Evolutionary conservation across 768 basidiomycete species (phyloP), one percentile per base, ranked within the genome.

Genomic region (Collybiopsis luxurians): DNA sequence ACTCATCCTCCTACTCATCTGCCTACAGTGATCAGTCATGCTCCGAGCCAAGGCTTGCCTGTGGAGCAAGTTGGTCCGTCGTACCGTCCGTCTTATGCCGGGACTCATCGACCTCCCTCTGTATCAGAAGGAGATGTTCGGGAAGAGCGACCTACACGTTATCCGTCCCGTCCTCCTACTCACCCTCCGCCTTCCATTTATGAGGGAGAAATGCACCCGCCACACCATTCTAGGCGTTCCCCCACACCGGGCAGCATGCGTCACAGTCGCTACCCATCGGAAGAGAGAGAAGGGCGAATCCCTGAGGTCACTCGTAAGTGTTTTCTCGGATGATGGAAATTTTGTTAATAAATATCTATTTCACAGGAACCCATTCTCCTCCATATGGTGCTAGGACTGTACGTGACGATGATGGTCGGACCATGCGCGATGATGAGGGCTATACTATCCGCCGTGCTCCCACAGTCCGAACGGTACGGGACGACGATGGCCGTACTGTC

Each of bases 1-100:
- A 52, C 17, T 47, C 55, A 26, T 57, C 68, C 58, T 39, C 67
- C 69, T 38, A 73, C 72, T 40, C 71, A 65, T 44, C 66, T 66
- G 27, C 67, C 69, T 47, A 69, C 66, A 0, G 11, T 34, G 30
- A 11, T 21, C 4, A 49, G 48, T 23, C 53, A 55, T 24, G 44
- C 36, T 19, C 43, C 54, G 1, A 24, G 17, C 15, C 45, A 55
- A 26, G 13, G 12, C 47, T 6, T 28, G 6, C 53, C 53, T 2
- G 13, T 21, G 3, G 24, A n/a, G n/a, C n/a, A n/a, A n/a, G n/a
- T n/a, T n/a, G n/a, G n/a, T n/a, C n/a, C n/a, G n/a, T n/a, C n/a
- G n/a, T n/a, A n/a, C n/a, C n/a, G n/a, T n/a, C n/a, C n/a, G n/a
- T n/a, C n/a, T n/a, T n/a, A n/a, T n/a, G n/a, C n/a, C n/a, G n/a